phyloP scores from a whole-genome alignment of 306 rosid species.

The Calophaca sinica region DNA sequence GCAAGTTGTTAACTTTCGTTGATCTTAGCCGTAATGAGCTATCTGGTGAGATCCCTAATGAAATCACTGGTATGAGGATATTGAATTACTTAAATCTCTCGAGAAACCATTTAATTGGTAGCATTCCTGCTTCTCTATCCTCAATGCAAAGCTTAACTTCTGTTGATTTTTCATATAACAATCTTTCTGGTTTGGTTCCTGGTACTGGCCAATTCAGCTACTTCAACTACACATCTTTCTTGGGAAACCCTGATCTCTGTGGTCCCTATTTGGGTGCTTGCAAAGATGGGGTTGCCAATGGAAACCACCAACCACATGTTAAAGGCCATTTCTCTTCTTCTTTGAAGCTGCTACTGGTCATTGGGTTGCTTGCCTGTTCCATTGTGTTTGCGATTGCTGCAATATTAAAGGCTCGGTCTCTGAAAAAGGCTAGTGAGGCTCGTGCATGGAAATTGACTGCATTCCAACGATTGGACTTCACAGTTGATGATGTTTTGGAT shows the following conservation, averaged over 20 bases:
- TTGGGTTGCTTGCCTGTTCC: conserved; percentile 80
- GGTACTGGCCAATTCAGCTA: conserved; percentile 96
- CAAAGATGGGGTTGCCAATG: conserved; percentile 74
- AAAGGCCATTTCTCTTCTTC: conserved; percentile 76
- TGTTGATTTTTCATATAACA: conserved; percentile 92
- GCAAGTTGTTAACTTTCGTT: conserved; percentile 83
- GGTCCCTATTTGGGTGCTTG: conserved; percentile 93
- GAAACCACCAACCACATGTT: conserved; percentile 56
- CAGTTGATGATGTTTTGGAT: conserved; percentile 90
- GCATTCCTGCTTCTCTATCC: conserved; percentile 76
- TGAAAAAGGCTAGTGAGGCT: conserved; percentile 84
- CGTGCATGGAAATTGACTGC: conserved; percentile 93
- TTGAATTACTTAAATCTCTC: conserved; percentile 88
- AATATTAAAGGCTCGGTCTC: conserved; percentile 82
- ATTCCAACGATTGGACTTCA: conserved; percentile 90
- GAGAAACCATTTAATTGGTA: conserved; percentile 79
- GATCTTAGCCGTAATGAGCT: conserved; percentile 90
- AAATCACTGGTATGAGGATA: conserved; percentile 83
- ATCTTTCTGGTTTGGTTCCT: conserved; percentile 96
- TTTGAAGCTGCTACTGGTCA: conserved; percentile 76
- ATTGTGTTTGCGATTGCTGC: conserved; percentile 81
- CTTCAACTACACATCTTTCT: conserved; percentile 91
- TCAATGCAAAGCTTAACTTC: conserved; percentile 94
- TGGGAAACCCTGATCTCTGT: conserved; percentile 84
- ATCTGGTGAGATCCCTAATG: conserved; percentile 78